Base-by-base conservation (phyloP, 768 basidiomycete genomes). In the Guyanaporus albipodus region DNA sequence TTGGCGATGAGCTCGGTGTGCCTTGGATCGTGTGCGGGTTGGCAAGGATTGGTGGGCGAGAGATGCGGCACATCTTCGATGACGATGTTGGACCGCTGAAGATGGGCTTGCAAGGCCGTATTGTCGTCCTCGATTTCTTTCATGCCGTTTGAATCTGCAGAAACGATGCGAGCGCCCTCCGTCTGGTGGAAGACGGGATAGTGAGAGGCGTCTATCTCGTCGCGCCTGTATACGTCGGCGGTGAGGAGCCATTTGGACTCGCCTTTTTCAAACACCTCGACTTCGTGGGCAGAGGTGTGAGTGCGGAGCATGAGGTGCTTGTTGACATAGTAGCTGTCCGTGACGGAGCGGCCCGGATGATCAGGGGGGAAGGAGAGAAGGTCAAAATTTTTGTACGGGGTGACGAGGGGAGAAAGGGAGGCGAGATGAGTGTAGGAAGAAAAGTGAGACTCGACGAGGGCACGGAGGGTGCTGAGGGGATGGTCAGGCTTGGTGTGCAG, bases 101-200 rank as follows among this genome's bases (percentile, higher is more conserved):
- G 76, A 43, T 81, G 66, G 1, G 65, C 67, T 24, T 74, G 70
- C 26, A 96, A 74, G 32, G 72, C 69, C 31, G 67, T 77, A 54
- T 91, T 97, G 58, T 93, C 82, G 52, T 80, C 79, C 41, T 80
- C 73, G 17, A 94, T 74, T 45, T 82, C 76, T 44, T 74, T 72
- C 70, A 86, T 71, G 1, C 78, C 79, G 9, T 70, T 59, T 32
- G 74, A 59, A 52, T 85, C 73, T 19, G 79, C 76, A 27, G 76
- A 67, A 63, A 92, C 91, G 45, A 97, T 82, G 26, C 82, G 72
- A 11, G 93, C 91, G 24, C 95, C 96, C 63, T 99, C 96, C 70
- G 96, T 91, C 70, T 99, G 96, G 68, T 99, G 96, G 63, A 99
- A 99, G 29, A 96, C 90, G 6, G 96, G 96, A 65, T 97, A 96